Base-by-base conservation (phyloP, 106 monocot genomes). In the Allium cepa region DNA sequence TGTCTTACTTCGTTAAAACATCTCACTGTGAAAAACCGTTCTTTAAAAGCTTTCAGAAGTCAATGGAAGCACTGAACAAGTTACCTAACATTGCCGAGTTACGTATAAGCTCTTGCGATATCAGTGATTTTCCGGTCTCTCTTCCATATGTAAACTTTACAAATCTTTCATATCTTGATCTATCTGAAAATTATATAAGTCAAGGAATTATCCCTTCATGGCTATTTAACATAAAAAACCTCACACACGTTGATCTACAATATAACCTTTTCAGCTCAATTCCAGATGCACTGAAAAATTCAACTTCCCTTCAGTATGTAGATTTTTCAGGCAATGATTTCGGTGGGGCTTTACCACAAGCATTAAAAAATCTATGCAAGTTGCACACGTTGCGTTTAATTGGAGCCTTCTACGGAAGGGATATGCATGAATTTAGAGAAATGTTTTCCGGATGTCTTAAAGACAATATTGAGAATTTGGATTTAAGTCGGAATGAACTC, bases 291-390 rank as follows among this genome's bases (percentile, higher is more conserved):
- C 47, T 73, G 7, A 7, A 53, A 18, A 65, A 73, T n/a, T 13
- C 53, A 36, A 47, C 64, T 4, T 73, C 73, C 50, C 75, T 75
- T 15, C 7, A 50, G 49, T 17, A 10, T 49, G 50, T 74, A 7
- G 50, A 59, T 49, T 17, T 74, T 12, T 46, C 7, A 50, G 7
- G 0, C 10, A 11, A 46, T 53, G 10, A 53, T 13, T 13, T 53
- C 13, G 1, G 16, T 50, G 58, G 17, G 3, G 13, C 9, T 10
- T n/a, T 60, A 1, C 48, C 68, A 15, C 27, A 12, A 60, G 1
- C 8, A 7, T 11, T 69, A 6, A 62, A 55, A 9, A 70, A 28
- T n/a, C 70, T 76, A 36, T 64, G 70, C 76, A 64, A 70, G 0
- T 16, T 76, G 63, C 36, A 57, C 10, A 50, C 16, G 5, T 28